These are phyloP conservation scores for Aspergillus tubingensis DNA, from an alignment of 2,329 filamentous ascomycete species.

Conservation along the genomic window DNA sequence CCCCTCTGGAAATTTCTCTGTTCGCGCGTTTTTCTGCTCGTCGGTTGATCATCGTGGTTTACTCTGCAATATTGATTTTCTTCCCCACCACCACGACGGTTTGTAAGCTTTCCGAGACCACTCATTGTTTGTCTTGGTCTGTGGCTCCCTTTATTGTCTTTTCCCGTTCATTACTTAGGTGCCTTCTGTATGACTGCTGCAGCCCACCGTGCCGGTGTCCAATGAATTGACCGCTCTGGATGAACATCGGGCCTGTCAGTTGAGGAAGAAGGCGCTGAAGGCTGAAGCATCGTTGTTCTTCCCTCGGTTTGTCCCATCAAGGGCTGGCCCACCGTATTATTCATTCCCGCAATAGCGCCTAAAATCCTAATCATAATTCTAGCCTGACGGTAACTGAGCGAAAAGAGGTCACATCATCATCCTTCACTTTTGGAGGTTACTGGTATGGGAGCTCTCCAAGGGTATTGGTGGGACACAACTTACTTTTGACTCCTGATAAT, in stretches of 20 bases:
- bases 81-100: constrained; percentile 4
- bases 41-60: constrained; percentile 4
- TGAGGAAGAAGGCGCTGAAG: neutral
- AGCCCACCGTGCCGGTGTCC: constrained; percentile 17
- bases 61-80: constrained; percentile 3
- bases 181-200: constrained; percentile 8
- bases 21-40: neutral
- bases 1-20: neutral
- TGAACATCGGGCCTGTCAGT: constrained; percentile 8
- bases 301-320: constrained; percentile 15
- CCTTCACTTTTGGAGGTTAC: neutral
- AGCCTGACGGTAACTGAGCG: neutral
- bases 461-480: too few species aligned
- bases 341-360: neutral
- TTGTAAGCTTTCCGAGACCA: neutral
- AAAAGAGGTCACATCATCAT: neutral
- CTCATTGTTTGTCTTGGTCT: neutral
- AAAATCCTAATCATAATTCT: constrained; percentile 2
- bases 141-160: neutral
- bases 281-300: neutral
- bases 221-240: constrained; percentile 17
- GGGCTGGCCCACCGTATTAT: constrained; percentile 5
- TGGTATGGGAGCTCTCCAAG: too few species aligned
- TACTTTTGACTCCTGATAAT: neutral
- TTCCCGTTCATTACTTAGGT: neutral